These are phyloP conservation scores for Apiotrichum veenhuisii DNA, from an alignment of 1,284 basidiomycete genomes.

Conservation along the genomic window DNA sequence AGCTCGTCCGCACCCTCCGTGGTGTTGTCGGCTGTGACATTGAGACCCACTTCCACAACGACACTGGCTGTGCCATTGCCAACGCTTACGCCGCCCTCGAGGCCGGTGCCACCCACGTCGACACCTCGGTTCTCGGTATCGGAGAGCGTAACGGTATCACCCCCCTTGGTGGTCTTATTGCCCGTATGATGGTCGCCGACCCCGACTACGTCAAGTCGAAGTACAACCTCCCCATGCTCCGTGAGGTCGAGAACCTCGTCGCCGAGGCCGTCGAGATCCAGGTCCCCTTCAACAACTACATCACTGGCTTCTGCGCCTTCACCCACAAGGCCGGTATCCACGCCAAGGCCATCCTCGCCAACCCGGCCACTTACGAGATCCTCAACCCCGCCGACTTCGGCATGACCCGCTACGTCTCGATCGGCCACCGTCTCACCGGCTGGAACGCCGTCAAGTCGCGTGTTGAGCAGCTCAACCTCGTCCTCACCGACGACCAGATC, in stretches of 20 bases:
- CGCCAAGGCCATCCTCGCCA: constrained; percentile 99
- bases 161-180: constrained; percentile 92
- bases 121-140: constrained; percentile 90
- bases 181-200: constrained; percentile 85
- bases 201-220: constrained; percentile 99
- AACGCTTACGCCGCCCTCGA: constrained; percentile 98
- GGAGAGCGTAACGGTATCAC: constrained; percentile 99
- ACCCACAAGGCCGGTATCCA: constrained; percentile 99
- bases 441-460: constrained; percentile 99
- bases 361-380: constrained; percentile 87
- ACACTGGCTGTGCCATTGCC: constrained; percentile 90
- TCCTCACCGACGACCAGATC: constrained; percentile 57
- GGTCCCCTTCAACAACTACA: constrained; percentile 75
- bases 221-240: constrained; percentile 96
- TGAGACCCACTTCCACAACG: constrained; percentile 98
- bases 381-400: constrained; percentile 96
- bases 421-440: constrained; percentile 92
- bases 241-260: constrained; percentile 98
- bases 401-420: constrained; percentile 94
- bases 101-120: constrained; percentile 98
- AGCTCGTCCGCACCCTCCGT: constrained; percentile 91
- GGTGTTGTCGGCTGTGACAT: constrained; percentile 97
- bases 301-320: constrained; percentile 94
- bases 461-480: constrained; percentile 90
- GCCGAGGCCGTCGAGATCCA: constrained; percentile 98